phyloP scores from a whole-genome alignment of 495 filamentous ascomycete species.

The Entonaema liquescens region DNA sequence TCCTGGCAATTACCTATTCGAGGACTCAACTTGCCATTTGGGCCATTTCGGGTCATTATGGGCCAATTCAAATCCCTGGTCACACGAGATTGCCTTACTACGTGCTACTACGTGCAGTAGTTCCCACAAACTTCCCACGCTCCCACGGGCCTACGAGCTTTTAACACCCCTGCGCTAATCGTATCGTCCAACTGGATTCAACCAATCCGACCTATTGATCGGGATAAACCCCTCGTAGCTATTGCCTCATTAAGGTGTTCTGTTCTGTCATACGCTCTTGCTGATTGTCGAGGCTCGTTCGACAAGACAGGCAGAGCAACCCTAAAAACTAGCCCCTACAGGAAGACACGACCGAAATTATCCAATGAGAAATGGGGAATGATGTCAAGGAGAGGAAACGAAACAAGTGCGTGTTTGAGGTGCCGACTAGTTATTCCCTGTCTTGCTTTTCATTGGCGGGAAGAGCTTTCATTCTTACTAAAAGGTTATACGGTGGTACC shows the following conservation, averaged over 20 bases:
- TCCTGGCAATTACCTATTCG: constrained; percentile 19
- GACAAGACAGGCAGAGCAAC: constrained; percentile 4
- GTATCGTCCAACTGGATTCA: neutral
- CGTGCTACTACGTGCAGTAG: too few species aligned
- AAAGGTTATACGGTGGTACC: constrained; percentile 8
- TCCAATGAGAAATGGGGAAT: constrained; percentile 32
- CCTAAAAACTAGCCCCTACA: constrained; percentile 10
- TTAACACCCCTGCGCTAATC: constrained; percentile 1
- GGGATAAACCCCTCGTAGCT: constrained; percentile 9
- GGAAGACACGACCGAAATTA: constrained; percentile 3
- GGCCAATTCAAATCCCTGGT: neutral
- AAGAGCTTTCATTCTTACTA: neutral
- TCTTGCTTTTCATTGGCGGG: constrained; percentile 27
- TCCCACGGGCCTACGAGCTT: constrained; percentile 11
- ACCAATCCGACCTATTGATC: constrained; percentile 12
- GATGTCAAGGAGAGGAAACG: constrained; percentile 41
- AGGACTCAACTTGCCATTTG: constrained; percentile 24
- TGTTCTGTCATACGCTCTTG: constrained; percentile 5
- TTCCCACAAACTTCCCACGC: neutral
- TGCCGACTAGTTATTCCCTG: constrained; percentile 30
- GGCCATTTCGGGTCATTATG: neutral
- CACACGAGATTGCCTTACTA: constrained; percentile 15
- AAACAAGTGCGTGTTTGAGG: constrained; percentile 45
- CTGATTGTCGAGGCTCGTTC: constrained; percentile 9
- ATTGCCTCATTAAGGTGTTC: constrained; percentile 14